A percentile compares a stretch with the other conserved stretches of the same genome.
These are phyloP conservation scores for Alternaria postmessia DNA, from an alignment of 2,329 filamentous ascomycete genomes.

Conservation along the genomic window DNA sequence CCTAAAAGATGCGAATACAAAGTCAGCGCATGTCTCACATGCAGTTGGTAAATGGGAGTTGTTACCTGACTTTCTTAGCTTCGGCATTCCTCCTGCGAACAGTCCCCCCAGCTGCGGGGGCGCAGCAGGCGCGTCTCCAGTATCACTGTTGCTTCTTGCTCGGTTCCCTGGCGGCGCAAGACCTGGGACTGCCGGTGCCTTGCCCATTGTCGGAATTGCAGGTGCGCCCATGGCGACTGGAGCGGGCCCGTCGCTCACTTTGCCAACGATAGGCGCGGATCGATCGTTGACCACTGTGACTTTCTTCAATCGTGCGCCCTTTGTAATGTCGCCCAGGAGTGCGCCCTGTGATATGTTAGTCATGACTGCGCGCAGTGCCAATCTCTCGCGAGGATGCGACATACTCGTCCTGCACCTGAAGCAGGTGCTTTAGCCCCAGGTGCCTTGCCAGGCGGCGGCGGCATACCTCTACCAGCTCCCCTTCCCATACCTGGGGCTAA, in stretches of 20 bases:
- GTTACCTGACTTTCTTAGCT: slow-evolving; percentile 80
- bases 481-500: slow-evolving; percentile 42
- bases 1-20: slow-evolving; percentile 43
- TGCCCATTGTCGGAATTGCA: slow-evolving; percentile 72
- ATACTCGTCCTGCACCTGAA: slow-evolving; percentile 48
- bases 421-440: slow-evolving; percentile 39
- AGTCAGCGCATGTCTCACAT: neutral
- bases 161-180: slow-evolving; percentile 71
- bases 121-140: slow-evolving; percentile 51
- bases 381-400: slow-evolving; percentile 18
- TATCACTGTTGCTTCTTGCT: slow-evolving; percentile 85
- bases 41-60: slow-evolving; percentile 33
- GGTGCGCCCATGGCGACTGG: slow-evolving; percentile 76
- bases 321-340: slow-evolving; percentile 84
- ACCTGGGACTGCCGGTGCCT: slow-evolving; percentile 59
- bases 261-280: slow-evolving; percentile 77
- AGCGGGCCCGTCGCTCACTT: slow-evolving; percentile 63
- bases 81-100: slow-evolving; percentile 95
- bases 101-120: slow-evolving; percentile 84
- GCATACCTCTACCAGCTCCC: slow-evolving; percentile 38
- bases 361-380: slow-evolving; percentile 13
- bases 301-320: slow-evolving; percentile 83
- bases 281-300: slow-evolving; percentile 85
- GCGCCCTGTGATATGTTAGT: slow-evolving; percentile 70
- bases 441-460: slow-evolving; percentile 33